Conservation (phyloP, 1,284 basidiomycete genomes). For the Omphalotus olearius region DNA sequence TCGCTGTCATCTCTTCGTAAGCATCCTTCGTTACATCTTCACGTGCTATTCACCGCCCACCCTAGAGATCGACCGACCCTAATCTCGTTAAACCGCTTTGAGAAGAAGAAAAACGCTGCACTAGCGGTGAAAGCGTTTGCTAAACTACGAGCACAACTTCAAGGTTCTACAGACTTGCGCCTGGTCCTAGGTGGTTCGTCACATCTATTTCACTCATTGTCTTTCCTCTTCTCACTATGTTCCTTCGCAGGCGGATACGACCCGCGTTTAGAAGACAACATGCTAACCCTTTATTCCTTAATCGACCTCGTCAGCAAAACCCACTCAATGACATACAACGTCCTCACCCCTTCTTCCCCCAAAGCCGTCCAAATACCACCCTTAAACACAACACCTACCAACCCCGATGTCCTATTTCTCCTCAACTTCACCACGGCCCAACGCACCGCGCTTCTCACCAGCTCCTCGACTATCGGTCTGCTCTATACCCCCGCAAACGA, state of each 20-base stretch:
- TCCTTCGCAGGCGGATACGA: constrained; percentile 54
- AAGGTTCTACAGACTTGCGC: constrained; percentile 33
- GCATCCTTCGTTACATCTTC: constrained; percentile 24
- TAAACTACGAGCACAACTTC: constrained; percentile 25
- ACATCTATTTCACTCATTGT: not conserved
- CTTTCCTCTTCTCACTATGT: not conserved
- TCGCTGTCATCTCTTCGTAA: constrained; percentile 64
- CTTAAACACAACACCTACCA: constrained; percentile 28
- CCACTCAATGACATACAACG: constrained; percentile 48
- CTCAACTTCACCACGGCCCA: constrained; percentile 84
- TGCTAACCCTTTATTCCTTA: constrained; percentile 53
- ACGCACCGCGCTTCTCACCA: constrained; percentile 70
- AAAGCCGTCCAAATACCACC: constrained; percentile 27
- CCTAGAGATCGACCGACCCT: constrained; percentile 71
- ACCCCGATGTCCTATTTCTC: constrained; percentile 75
- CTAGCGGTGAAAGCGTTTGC: constrained; percentile 84
- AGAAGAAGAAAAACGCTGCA: constrained; percentile 89
- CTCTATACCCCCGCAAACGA: constrained; percentile 95
- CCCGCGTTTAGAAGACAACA: constrained; percentile 42
- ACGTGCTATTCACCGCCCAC: not conserved
- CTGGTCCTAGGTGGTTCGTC: constrained; percentile 75
- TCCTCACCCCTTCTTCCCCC: constrained; percentile 38
- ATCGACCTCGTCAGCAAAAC: constrained; percentile 47
- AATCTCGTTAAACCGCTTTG: constrained; percentile 92
- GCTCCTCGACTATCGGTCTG: constrained; percentile 63